phyloP scores from a whole-genome alignment of 257 asterid genomes.

The Gardenia jasminoides region DNA sequence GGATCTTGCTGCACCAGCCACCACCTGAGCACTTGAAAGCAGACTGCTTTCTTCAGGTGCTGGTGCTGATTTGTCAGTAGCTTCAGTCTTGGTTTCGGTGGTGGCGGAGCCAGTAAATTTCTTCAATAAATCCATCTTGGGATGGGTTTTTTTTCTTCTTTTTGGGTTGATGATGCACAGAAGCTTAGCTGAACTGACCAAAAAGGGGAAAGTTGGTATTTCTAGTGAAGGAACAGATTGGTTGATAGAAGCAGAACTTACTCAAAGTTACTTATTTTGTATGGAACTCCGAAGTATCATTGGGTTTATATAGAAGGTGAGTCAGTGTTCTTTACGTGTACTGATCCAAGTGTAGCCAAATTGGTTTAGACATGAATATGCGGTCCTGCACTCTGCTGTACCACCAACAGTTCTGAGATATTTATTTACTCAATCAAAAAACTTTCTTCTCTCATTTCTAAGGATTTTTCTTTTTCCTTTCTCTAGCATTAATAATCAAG shows the following conservation, averaged over 20 bases:
- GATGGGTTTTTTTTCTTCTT: not conserved
- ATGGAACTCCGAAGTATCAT: not conserved
- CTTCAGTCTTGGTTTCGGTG: not conserved
- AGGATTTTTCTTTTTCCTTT: not conserved
- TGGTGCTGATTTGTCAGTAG: slow-evolving; percentile 1
- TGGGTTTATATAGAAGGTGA: not conserved
- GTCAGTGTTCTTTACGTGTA: slow-evolving; percentile 10
- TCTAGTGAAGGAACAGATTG: not conserved
- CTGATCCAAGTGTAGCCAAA: not conserved
- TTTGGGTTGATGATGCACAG: not conserved
- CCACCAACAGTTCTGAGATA: not conserved
- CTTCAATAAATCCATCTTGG: slow-evolving; percentile 14
- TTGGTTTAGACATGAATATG: not conserved
- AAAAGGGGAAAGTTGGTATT: not conserved
- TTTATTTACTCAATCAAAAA: not conserved
- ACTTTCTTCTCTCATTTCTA: too few relatives aligned
- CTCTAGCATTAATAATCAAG: not conserved
- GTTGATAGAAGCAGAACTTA: not conserved
- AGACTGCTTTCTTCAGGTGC: slow-evolving; percentile 13
- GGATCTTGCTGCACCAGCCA: slow-evolving; percentile 27
- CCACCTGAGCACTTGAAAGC: slow-evolving; percentile 23
- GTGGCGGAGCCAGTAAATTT: not conserved
- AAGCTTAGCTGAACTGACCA: not conserved
- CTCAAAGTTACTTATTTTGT: not conserved
- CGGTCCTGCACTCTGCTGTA: not conserved